These are phyloP conservation scores for Pseudonectria buxi DNA, from an alignment of 2,329 filamentous ascomycete genomes.

Conservation along the genomic window DNA sequence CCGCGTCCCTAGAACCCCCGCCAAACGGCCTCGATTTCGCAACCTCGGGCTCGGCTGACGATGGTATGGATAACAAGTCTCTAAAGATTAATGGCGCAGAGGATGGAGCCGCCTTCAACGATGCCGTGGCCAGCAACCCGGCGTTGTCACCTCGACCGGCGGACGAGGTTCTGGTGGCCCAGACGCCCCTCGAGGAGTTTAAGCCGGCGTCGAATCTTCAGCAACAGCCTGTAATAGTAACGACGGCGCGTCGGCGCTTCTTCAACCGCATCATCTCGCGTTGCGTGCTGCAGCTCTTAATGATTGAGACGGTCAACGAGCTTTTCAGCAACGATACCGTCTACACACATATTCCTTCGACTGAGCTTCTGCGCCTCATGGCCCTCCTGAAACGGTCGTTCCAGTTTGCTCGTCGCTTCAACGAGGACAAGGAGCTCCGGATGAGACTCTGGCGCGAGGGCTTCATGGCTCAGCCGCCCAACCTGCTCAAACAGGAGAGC, in stretches of 20 bases:
- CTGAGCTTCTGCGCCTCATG: slow-evolving; percentile 88
- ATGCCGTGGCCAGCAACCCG: slow-evolving; percentile 27
- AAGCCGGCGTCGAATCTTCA: slow-evolving; percentile 69
- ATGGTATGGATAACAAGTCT: slow-evolving; percentile 47
- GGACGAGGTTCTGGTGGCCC: slow-evolving; percentile 32
- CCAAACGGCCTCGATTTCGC: slow-evolving; percentile 48
- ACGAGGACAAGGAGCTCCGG: slow-evolving; percentile 91
- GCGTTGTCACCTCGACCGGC: slow-evolving; percentile 21
- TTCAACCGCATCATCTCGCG: slow-evolving; percentile 99
- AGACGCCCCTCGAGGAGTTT: slow-evolving; percentile 72
- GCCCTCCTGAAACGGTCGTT: slow-evolving; percentile 90
- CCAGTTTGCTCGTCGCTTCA: slow-evolving; percentile 94
- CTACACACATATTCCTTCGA: slow-evolving; percentile 85
- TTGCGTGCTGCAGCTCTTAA: slow-evolving; percentile 92
- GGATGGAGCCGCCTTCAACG: slow-evolving; percentile 27
- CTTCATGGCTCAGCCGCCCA: slow-evolving; percentile 99
- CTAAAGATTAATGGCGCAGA: slow-evolving; percentile 54
- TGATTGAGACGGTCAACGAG: slow-evolving; percentile 99
- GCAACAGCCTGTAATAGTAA: slow-evolving; percentile 86
- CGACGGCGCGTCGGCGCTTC: slow-evolving; percentile 84
- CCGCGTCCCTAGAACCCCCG: slow-evolving; percentile 44
- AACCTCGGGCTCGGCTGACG: slow-evolving; percentile 33
- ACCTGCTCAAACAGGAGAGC: slow-evolving; percentile 92
- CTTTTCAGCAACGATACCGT: slow-evolving; percentile 96
- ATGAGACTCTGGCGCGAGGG: slow-evolving; percentile 94